Percentiles rank a stretch among this genome's conserved stretches.
phyloP scores from a whole-genome alignment of 495 filamentous ascomycete genomes.

The Neurospora hispaniola region DNA sequence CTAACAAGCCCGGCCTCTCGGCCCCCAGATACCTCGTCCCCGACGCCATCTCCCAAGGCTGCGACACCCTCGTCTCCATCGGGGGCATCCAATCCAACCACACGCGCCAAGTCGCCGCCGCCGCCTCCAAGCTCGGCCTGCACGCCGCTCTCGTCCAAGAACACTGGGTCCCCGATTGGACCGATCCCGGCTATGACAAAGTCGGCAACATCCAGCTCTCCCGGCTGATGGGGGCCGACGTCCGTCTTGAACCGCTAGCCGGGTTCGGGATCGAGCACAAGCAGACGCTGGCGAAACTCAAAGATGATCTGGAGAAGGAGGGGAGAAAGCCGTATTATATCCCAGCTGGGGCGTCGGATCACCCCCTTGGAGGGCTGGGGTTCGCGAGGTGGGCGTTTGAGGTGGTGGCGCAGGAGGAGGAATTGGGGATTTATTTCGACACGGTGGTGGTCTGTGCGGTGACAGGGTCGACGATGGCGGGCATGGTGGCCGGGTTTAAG shows the following conservation, averaged over 20 bases:
- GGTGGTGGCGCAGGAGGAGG: slow-evolving; percentile 45
- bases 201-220: slow-evolving; percentile 56
- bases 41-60: slow-evolving; percentile 43
- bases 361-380: slow-evolving; percentile 53
- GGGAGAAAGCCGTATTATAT: slow-evolving; percentile 54
- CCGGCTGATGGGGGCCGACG: slow-evolving; percentile 49
- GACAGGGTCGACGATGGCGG: slow-evolving; percentile 51
- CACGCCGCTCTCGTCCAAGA: slow-evolving; percentile 48
- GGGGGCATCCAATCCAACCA: slow-evolving; percentile 60
- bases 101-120: slow-evolving; percentile 51
- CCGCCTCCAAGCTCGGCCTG: slow-evolving; percentile 41
- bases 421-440: slow-evolving; percentile 45
- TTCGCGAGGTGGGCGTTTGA: slow-evolving; percentile 58
- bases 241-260: slow-evolving; percentile 35
- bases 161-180: slow-evolving; percentile 47
- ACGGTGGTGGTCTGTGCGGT: slow-evolving; percentile 52
- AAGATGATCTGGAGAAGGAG: slow-evolving; percentile 29
- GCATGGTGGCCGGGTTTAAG: slow-evolving; percentile 56
- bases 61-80: slow-evolving; percentile 48
- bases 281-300: slow-evolving; percentile 34
- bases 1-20: too few species aligned
- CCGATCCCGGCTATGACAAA: slow-evolving; percentile 37
- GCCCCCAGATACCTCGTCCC: slow-evolving; percentile 44
- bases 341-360: slow-evolving; percentile 53
- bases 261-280: slow-evolving; percentile 53